phyloP scores from a whole-genome alignment of 257 asterid genomes.

The Solanum verrucosum region DNA sequence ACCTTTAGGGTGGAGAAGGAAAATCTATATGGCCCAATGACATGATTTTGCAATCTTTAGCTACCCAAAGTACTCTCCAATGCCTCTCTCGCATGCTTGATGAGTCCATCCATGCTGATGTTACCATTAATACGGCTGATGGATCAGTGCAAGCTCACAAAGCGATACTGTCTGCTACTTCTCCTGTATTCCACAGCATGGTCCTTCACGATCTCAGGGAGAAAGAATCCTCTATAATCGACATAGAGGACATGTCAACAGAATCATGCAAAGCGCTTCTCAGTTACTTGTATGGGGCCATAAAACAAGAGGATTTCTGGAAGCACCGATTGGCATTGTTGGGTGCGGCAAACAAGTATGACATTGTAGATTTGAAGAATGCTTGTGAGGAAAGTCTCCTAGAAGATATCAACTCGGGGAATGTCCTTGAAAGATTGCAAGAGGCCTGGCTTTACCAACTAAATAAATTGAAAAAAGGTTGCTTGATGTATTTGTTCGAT shows the following conservation, averaged over 20 bases:
- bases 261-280: slow-evolving; percentile 83
- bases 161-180: slow-evolving; percentile 78
- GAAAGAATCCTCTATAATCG: slow-evolving; percentile 69
- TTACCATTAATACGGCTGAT: slow-evolving; percentile 67
- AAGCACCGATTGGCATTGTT: slow-evolving; percentile 73
- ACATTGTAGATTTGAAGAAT: slow-evolving; percentile 63
- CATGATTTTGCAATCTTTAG: slow-evolving; percentile 31
- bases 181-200: slow-evolving; percentile 91
- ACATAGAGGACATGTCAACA: slow-evolving; percentile 73
- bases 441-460: slow-evolving; percentile 96
- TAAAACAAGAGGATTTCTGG: slow-evolving; percentile 83
- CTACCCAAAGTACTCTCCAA: slow-evolving; percentile 56
- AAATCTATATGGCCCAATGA: slow-evolving; percentile 66
- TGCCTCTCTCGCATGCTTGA: slow-evolving; percentile 79
- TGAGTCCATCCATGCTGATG: slow-evolving; percentile 68
- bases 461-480: slow-evolving; percentile 67
- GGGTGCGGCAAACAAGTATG: slow-evolving; percentile 88
- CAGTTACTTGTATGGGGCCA: slow-evolving; percentile 70
- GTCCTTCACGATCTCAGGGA: slow-evolving; percentile 79
- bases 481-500: slow-evolving; percentile 76
- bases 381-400: slow-evolving; percentile 85
- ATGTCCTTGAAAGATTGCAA: slow-evolving; percentile 88
- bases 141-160: slow-evolving; percentile 68
- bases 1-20: slow-evolving; percentile 62
- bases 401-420: slow-evolving; percentile 74